Evolutionary conservation across 2,329 filamentous ascomycete genomes (phyloP), one percentile per base, ranked within the genome.

Genomic region (Fusarium marasasianum): DNA sequence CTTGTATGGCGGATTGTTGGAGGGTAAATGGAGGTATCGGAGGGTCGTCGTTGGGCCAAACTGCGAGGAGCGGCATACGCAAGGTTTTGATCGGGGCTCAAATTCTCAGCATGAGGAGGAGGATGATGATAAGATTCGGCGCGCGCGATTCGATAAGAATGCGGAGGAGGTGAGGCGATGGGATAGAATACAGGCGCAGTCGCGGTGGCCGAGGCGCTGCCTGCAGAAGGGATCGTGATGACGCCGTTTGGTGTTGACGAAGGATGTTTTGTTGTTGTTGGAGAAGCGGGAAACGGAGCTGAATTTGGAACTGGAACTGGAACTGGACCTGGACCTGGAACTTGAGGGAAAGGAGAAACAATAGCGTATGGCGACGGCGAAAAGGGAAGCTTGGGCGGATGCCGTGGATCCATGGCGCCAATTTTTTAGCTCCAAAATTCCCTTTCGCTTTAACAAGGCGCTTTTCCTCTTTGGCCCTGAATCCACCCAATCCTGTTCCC

Each of bases 11-110:
- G 77, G 73, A 81, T 78, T 24, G 74, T 73, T 54, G 82, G 78
- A n/a, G 82, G 69, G 70, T 84, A 83, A 73, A 82, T 86, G 54
- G 81, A 78, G n/a, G 84, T 81, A 73, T 87, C 85, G 73, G 85
- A 85, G 29, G 82, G 82, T 71, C 82, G 82, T 71, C 83, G 82
- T 67, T 77, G 73, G 57, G 66, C 40, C 50, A 48, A 62, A 53
- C 80, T 79, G 66, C 80, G 80, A 67, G 76, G 80, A 67, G 76
- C 74, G 64, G 76, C 77, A 77, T 82, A 81, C 63, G 80, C 77
- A 75, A 77, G 66, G 63, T 69, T 76, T 60, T 74, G 74, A 65
- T 73, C 73, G 73, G 71, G 66, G 65, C 71, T 81, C 71, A 71
- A 65, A 71, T 60, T 64, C 63, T 69, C 69, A 69, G 64, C 35